Evolutionary conservation across 768 basidiomycete genomes (phyloP).

Genomic region (Lactifluus volemus): DNA sequence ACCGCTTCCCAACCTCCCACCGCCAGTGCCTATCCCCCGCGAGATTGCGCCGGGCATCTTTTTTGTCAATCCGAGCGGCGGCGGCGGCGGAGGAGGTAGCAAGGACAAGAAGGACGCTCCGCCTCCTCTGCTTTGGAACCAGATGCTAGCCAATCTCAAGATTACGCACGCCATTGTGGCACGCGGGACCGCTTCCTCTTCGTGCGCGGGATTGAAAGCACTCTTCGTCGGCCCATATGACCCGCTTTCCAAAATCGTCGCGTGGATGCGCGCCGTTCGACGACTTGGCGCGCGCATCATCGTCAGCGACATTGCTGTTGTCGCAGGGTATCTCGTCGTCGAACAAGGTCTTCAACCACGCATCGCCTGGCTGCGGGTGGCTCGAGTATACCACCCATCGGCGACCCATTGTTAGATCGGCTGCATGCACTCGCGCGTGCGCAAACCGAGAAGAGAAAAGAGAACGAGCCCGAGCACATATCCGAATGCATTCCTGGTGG

Average conservation of each 20-base stretch:
- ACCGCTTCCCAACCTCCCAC: neutral
- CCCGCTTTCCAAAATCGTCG: constrained; percentile 10
- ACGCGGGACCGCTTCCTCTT: neutral
- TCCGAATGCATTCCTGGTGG: neutral
- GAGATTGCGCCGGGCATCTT: constrained; percentile 10
- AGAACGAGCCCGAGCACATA: neutral
- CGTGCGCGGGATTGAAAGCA: constrained; percentile 1
- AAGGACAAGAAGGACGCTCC: neutral
- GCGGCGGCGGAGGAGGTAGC: neutral
- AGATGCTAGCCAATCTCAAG: neutral
- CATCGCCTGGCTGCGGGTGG: constrained; percentile 10
- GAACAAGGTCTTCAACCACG: constrained; percentile 6
- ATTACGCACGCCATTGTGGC: constrained; percentile 9
- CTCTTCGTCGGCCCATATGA: constrained; percentile 9
- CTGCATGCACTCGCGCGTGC: neutral
- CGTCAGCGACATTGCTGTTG: constrained; percentile 4
- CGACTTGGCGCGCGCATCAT: constrained; percentile 3
- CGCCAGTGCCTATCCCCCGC: neutral
- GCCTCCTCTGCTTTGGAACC: neutral
- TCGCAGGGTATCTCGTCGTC: constrained; percentile 10
- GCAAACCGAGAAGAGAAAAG: neutral
- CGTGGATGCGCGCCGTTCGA: constrained; percentile 12
- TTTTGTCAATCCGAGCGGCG: neutral
- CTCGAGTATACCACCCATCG: constrained; percentile 4
- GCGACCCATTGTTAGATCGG: constrained; percentile 1